Base-by-base conservation (phyloP, 495 filamentous ascomycete genomes). In the Annulohypoxylon bovei region DNA sequence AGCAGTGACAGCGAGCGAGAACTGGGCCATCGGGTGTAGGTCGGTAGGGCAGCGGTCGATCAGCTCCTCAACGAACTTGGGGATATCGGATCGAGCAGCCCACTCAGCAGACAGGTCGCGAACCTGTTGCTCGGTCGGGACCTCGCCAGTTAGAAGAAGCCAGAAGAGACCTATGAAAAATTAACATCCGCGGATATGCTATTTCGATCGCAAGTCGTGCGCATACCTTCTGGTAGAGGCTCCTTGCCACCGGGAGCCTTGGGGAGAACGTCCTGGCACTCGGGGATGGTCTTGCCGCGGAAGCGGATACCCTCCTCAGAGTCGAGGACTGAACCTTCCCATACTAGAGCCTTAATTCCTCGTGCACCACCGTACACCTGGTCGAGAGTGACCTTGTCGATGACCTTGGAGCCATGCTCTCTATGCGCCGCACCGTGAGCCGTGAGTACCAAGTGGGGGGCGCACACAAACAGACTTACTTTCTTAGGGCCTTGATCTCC, bases 21-120 rank as follows among this genome's bases (percentile, higher is more conserved):
- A 97, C 87, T 99, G 95, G 56, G 96, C 94, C 95, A 99, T 99
- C 79, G 95, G 96, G 90, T 99, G 95, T 71, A 99, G 92, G 81
- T 95, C 93, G 85, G 86, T 94, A 68, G 95, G 95, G 91, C 94
- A 98, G 83, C 95, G 93, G 90, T 99, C 95, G 83, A 99, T 97
- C 77, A 99, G 90, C 85, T 99, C 95, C 86, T 97, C 94, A 78
- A 99, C 85, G 85, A 95, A 99, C 85, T 94, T 94, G 80, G 95
- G 96, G 67, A 99, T 83, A 76, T 93, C 92, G 81, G 96, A 92
- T 77, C 96, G 94, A 75, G 95, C 95, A 82, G 95, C 95, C 96
- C 94, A 98, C 81, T 98, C 96, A 50, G 94, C 93, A 74, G 96
- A 98, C 67, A 99, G 90, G 65, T 94, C 94, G 78, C 94, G 93